Evolutionary conservation across 768 basidiomycete species (phyloP), one percentile per base, ranked within the genome.

Genomic region (Agrocybe praecox): DNA sequence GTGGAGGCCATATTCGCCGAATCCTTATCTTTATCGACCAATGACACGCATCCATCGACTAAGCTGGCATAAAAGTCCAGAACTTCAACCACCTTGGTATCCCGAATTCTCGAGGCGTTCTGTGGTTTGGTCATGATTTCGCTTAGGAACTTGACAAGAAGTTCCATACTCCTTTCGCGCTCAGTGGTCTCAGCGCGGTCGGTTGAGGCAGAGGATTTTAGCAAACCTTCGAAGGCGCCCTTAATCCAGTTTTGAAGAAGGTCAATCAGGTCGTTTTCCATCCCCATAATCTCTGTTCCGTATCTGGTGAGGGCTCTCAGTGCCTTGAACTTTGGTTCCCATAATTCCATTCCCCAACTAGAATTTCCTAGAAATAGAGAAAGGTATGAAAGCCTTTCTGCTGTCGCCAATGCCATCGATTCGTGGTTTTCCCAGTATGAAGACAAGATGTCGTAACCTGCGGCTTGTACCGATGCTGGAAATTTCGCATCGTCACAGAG

Each of bases 391-490:
- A 89, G 69, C 23, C 85, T 76, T 56, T 92, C 89, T 1, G 83
- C 75, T 2, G 83, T 86, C 1, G 73, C 71, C 19, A 84, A 71
- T 19, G 66, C 63, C 19, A 74, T 64, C 1, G 78, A 73, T 51
- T 85, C 83, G 19, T 70, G 74, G 65, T 86, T 85, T 64, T 88
- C 83, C 74, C 83, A 85, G 66, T 87, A 92, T 2, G 87, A 80
- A 14, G 86, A 76, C 50, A 92, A 75, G 58, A 91, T 83, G 55
- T 92, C 90, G 61, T 79, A 90, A 0, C 90, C 91, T 0, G 85
- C 80, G 8, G 81, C 81, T 64, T 90, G 89, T 4, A 92, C 59
- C 0, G 83, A 72, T 0, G 76, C 58, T 1, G 89, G 88, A 0
- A 80, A 77, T 17, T 82, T 77, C 6, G 71, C 52, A 36, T 75